Evolutionary conservation across 495 filamentous ascomycete species (phyloP).

Genomic region (Ascodesmis nigricans): DNA sequence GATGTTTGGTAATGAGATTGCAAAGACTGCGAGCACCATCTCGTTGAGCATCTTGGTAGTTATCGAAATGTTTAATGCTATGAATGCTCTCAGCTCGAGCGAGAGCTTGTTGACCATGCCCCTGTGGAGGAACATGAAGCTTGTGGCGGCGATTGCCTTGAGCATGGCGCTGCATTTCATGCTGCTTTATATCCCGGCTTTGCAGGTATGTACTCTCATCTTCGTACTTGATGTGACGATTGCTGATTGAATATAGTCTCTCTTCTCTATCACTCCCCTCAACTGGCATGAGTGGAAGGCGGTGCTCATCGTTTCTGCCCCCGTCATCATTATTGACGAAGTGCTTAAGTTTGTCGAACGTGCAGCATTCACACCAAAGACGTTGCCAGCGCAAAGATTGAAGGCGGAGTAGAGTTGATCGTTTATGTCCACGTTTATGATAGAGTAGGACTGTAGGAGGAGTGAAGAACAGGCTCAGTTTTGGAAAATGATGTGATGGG

Average conservation of each 20-base stretch:
- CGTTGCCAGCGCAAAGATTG: no score
- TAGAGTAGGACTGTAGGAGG: no score
- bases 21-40: constrained; percentile 84
- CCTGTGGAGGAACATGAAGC: constrained; percentile 89
- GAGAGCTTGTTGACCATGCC: constrained; percentile 87
- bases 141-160: constrained; percentile 79
- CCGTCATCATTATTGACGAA: constrained; percentile 87
- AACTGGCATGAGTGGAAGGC: constrained; percentile 85
- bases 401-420: no score
- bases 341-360: constrained; percentile 65
- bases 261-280: constrained; percentile 84
- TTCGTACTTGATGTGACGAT: background rate
- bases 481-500: no score
- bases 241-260: constrained; percentile 7
- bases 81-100: constrained; percentile 92
- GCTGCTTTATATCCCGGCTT: constrained; percentile 74
- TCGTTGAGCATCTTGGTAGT: constrained; percentile 81
- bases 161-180: constrained; percentile 96
- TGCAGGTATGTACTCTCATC: constrained; percentile 33
- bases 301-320: constrained; percentile 67
- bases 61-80: constrained; percentile 99
- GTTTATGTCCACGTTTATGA: no score
- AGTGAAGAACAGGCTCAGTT: no score
- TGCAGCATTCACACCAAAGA: no score
- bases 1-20: constrained; percentile 80